Base-by-base conservation (phyloP, 164 flowering plant genomes). In the Saururus chinensis region DNA sequence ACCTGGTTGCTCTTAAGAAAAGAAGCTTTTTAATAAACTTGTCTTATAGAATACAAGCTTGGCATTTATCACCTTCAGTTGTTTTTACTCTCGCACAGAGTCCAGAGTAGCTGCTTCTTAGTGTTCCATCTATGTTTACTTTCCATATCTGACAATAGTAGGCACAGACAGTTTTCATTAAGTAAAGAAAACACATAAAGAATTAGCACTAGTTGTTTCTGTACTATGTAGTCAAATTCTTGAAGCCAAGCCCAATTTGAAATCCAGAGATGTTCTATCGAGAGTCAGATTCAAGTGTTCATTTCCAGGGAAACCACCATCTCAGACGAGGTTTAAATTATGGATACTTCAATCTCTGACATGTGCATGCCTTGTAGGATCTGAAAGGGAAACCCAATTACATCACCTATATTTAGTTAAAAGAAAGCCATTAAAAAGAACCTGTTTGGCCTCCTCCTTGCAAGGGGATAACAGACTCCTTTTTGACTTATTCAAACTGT, bases 91-190 rank as follows among this genome's bases (percentile, higher is more conserved):
- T 74, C 20, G 89, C 92, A 72, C 96, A 88, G 7, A 77, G 81
- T 62, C 97, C 93, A 49, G 89, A 85, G 70, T 91, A 82, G 62
- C 82, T 79, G 77, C 68, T 86, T 22, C 55, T 63, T 30, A 91
- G 81, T 35, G 84, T 76, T 37, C 96, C 89, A 57, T 84, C 78
- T 24, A 19, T 20, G 62, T 66, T 75, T 62, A 83, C 64, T 70
- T 84, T 75, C 97, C 97, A 91, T 80, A 84, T 76, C 95, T 90
- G 88, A 49, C 20, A 52, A 72, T 14, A 23, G 6, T 56, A 40
- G 51, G 19, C 19, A 21, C 49, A 45, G 2, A 30, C 6, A 6
- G 37, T 10, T 12, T 12, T 10, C 49, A 45, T 45, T 13, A 45
- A 12, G 17, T 17, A 12, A 45, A 45, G 49, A 45, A 17, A 45